Evolutionary conservation across 371 early-diverging fungal genomes (phyloP).

Genomic region (Mucor circinelloides): DNA sequence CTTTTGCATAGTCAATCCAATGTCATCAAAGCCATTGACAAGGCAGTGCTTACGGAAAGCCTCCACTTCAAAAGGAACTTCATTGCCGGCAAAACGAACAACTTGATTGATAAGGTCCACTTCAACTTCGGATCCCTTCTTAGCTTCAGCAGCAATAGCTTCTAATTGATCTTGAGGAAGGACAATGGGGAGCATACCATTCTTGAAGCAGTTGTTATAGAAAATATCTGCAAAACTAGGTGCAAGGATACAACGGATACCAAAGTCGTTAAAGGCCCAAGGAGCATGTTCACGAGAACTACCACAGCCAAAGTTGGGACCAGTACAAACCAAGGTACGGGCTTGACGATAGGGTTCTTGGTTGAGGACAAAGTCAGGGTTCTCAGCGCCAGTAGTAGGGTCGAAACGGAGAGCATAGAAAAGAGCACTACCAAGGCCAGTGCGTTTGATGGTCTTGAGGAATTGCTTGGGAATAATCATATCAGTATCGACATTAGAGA

Average conservation of each 20-base stretch:
- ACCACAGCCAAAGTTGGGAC: conserved; percentile 76
- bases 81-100: conserved; percentile 40
- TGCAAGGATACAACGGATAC: conserved; percentile 70
- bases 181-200: conserved; percentile 67
- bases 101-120: conserved; percentile 61
- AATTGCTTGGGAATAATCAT: conserved; percentile 79
- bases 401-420: conserved; percentile 65
- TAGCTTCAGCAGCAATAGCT: conserved; percentile 47
- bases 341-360: conserved; percentile 56
- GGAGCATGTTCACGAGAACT: conserved; percentile 76
- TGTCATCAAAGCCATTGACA: conserved; percentile 72
- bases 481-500: conserved; percentile 72
- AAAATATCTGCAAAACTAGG: conserved; percentile 74
- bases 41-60: conserved; percentile 64
- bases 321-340: conserved; percentile 60
- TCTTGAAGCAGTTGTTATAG: conserved; percentile 75
- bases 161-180: conserved; percentile 44
- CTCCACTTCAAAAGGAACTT: conserved; percentile 58
- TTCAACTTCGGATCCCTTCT: conserved; percentile 48
- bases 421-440: conserved; percentile 64
- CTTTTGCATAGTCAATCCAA: conserved; percentile 73
- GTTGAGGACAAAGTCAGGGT: conserved; percentile 66
- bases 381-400: conserved; percentile 46
- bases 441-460: conserved; percentile 74
- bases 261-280: conserved; percentile 75